phyloP scores from a whole-genome alignment of 2,329 filamentous ascomycete genomes.

The Capronia epimyces region DNA sequence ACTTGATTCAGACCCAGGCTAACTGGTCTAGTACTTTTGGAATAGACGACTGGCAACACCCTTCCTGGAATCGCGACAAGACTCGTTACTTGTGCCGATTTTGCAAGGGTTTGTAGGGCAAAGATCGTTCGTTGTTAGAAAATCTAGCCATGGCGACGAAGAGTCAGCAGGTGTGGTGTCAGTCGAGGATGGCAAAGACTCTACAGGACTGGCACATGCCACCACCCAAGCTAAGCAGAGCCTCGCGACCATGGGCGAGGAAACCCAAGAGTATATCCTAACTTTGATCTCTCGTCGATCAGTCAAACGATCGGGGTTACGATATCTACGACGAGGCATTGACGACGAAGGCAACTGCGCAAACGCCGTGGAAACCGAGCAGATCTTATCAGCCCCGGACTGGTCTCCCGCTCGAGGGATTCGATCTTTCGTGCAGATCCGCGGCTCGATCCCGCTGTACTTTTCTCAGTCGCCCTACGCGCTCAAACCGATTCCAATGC shows the following conservation, averaged over 20 bases:
- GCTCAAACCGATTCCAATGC: slow-evolving; percentile 75
- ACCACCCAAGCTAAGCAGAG: slow-evolving; percentile 17
- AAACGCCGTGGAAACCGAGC: slow-evolving; percentile 91
- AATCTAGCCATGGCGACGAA: slow-evolving; percentile 17
- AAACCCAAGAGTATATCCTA: slow-evolving; percentile 59
- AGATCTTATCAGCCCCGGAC: slow-evolving; percentile 69
- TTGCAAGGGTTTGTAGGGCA: slow-evolving; percentile 96
- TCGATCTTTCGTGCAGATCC: slow-evolving; percentile 79
- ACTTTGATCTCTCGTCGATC: slow-evolving; percentile 89
- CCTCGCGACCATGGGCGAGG: slow-evolving; percentile 29
- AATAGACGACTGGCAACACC: slow-evolving; percentile 69
- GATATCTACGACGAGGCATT: slow-evolving; percentile 83
- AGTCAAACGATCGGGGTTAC: slow-evolving; percentile 74
- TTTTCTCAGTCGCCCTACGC: slow-evolving; percentile 94
- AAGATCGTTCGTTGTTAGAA: slow-evolving; percentile 67
- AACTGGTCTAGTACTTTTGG: slow-evolving; percentile 68
- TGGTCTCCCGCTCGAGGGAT: slow-evolving; percentile 60
- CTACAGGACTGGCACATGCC: slow-evolving; percentile 13
- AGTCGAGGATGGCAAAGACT: slow-evolving; percentile 41
- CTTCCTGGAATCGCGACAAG: slow-evolving; percentile 68
- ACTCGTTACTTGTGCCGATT: slow-evolving; percentile 68
- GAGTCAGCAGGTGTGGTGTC: slow-evolving; percentile 29
- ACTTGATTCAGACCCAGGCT: slow-evolving; percentile 1
- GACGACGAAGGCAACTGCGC: slow-evolving; percentile 85
- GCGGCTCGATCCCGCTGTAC: slow-evolving; percentile 89